These are phyloP conservation scores for Onygenales sp. DNA, from an alignment of 2,329 filamentous ascomycete species.

Conservation along the genomic window DNA sequence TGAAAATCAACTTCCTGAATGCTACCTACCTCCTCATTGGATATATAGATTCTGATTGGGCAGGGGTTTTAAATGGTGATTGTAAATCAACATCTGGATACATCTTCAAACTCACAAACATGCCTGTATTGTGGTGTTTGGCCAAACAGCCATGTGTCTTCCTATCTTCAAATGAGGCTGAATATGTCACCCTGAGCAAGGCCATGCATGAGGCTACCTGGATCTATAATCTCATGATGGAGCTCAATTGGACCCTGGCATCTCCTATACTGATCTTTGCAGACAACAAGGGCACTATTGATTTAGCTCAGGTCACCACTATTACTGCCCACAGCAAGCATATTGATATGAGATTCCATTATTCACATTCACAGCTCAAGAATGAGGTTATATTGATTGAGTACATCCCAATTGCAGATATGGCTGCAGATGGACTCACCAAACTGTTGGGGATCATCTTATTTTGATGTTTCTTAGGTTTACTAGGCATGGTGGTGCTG, in stretches of 20 bases:
- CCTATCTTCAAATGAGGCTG: not conserved
- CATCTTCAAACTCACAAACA: slow-evolving; percentile 6
- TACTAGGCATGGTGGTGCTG: not conserved
- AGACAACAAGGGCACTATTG: slow-evolving; percentile 8
- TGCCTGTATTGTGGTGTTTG: not conserved
- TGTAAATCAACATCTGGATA: slow-evolving; percentile 7
- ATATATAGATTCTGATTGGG: not conserved
- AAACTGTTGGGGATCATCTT: not conserved
- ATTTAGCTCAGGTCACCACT: slow-evolving; percentile 5
- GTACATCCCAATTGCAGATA: slow-evolving; percentile 4
- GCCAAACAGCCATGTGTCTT: not conserved
- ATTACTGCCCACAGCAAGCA: slow-evolving; percentile 7
- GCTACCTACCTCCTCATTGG: not conserved
- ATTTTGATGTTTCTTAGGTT: not conserved
- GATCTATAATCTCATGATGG: too few species aligned
- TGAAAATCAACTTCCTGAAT: too few species aligned
- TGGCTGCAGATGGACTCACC: not conserved
- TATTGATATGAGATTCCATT: slow-evolving; percentile 10
- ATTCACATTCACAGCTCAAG: slow-evolving; percentile 3
- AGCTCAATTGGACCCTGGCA: too few species aligned
- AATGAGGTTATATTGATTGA: slow-evolving; percentile 1
- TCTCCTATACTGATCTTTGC: not conserved
- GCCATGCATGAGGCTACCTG: not conserved
- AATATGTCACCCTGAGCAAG: not conserved
- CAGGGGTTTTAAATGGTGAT: not conserved